Percentiles rank a stretch among this genome's conserved stretches.
These are phyloP conservation scores for Nannizziopsis arthrosporioides DNA, from an alignment of 2,329 filamentous ascomycete species.

Conservation along the genomic window DNA sequence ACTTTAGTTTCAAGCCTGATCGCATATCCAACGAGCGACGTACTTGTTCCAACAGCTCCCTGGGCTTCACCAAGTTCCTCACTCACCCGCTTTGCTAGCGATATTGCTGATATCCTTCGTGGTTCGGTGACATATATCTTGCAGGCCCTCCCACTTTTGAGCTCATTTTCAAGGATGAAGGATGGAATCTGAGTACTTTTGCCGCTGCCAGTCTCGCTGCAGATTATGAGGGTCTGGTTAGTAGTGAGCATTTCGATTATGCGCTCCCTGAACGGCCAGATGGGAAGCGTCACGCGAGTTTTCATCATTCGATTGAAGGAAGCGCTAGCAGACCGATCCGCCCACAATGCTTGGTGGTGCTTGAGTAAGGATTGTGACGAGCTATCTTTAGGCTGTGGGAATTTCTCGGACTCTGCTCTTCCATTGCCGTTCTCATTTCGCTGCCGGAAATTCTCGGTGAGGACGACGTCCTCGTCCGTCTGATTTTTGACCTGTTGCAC, in stretches of 20 bases:
- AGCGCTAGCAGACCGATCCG: slow-evolving; percentile 38
- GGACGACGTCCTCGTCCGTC: slow-evolving; percentile 61
- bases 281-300: slow-evolving; percentile 69
- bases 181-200: slow-evolving; percentile 97
- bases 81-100: slow-evolving; percentile 80
- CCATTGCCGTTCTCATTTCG: slow-evolving; percentile 23
- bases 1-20: slow-evolving; percentile 86
- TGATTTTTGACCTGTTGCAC: slow-evolving; percentile 28
- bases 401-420: not conserved
- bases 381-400: not conserved
- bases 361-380: slow-evolving; percentile 18
- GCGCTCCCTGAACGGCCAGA: slow-evolving; percentile 71
- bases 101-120: slow-evolving; percentile 89
- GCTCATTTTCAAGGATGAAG: slow-evolving; percentile 80
- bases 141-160: slow-evolving; percentile 66
- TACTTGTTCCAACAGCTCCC: slow-evolving; percentile 65
- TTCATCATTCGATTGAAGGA: slow-evolving; percentile 69
- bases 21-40: slow-evolving; percentile 85
- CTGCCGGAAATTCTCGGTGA: slow-evolving; percentile 62
- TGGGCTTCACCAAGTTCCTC: slow-evolving; percentile 83
- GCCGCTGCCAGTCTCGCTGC: slow-evolving; percentile 90
- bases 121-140: slow-evolving; percentile 96
- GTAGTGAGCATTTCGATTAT: slow-evolving; percentile 66
- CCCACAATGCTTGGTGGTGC: slow-evolving; percentile 38
- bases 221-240: slow-evolving; percentile 82